Evolutionary conservation across 192 early-diverging fungal species (phyloP), one percentile per base, ranked within the genome.

Genomic region (Piromyces finnis): DNA sequence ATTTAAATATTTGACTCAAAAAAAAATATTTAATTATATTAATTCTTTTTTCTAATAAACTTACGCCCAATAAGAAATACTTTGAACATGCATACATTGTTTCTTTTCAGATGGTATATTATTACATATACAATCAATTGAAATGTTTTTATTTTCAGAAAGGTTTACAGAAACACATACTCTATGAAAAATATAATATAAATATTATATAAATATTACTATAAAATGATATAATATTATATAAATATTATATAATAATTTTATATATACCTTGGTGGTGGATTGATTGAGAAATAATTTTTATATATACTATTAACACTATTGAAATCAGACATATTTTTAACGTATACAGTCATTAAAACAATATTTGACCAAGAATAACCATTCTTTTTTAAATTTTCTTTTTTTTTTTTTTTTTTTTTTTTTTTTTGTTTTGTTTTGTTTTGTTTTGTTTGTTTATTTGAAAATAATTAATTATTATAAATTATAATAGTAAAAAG

Each of bases 31-130:
- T n/a, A n/a, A n/a, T n/a, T n/a, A n/a, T n/a, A n/a, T n/a, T n/a
- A n/a, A n/a, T n/a, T n/a, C n/a, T n/a, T n/a, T n/a, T n/a, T n/a
- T n/a, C n/a, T n/a, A n/a, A 32, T 32, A 6, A 32, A 88, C 84
- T 79, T 81, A 88, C 88, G 94, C 94, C 94, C 94, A 95, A 83
- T 95, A 95, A 18, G 94, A 95, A 16, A 95, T 87, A 28, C 92
- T 88, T 82, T 95, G 94, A 15, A 95, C 94, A 86, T 95, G 94
- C 85, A 95, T 84, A 0, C 89, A 90, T 28, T 89, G 83, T 78
- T 86, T 87, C 35, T 79, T 79, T 3, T 28, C 41, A 13, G 29
- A 32, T 5, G 59, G 37, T 22, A 80, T 78, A 37, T 81, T 84
- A 32, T 85, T 87, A 14, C 91, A 92, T 1, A 88, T 80, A 26